phyloP scores from a whole-genome alignment of 805 yeast species.

The Candida sakaeoensis region DNA sequence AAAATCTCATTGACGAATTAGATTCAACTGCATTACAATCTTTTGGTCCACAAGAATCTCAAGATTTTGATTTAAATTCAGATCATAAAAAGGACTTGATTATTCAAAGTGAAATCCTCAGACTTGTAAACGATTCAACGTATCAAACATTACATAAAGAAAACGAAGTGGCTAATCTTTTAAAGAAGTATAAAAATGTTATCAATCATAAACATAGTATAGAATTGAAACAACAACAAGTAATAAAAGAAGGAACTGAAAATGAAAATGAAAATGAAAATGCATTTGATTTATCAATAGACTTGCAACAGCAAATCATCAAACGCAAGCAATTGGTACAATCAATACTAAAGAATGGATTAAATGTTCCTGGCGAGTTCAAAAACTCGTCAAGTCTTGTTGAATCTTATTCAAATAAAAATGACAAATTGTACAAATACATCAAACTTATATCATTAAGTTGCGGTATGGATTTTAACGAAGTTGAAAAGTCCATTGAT shows the following conservation, averaged over 20 bases:
- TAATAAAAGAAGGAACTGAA: too few species aligned
- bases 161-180: conserved; percentile 23
- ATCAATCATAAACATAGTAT: not conserved
- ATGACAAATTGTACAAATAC: conserved; percentile 25
- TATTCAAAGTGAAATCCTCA: conserved; percentile 38
- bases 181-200: conserved; percentile 2
- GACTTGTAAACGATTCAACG: conserved; percentile 37
- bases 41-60: conserved; percentile 15
- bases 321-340: conserved; percentile 17
- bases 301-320: conserved; percentile 26
- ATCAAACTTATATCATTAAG: conserved; percentile 39
- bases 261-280: conserved; percentile 6
- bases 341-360: conserved; percentile 17
- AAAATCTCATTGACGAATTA: conserved; percentile 27
- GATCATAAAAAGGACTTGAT: conserved; percentile 29
- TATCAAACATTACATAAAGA: conserved; percentile 31
- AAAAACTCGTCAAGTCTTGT: not conserved
- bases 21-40: conserved; percentile 1
- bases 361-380: conserved; percentile 12
- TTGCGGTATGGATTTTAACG: conserved; percentile 39
- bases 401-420: conserved; percentile 1
- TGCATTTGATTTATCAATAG: conserved; percentile 8
- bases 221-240: not conserved
- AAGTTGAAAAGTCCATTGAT: conserved; percentile 40
- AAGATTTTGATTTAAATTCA: conserved; percentile 8